Percentiles rank a stretch among this genome's conserved stretches.
Evolutionary conservation across 306 rosid genomes (phyloP).

Genomic region (Sphenostylis stenocarpa): DNA sequence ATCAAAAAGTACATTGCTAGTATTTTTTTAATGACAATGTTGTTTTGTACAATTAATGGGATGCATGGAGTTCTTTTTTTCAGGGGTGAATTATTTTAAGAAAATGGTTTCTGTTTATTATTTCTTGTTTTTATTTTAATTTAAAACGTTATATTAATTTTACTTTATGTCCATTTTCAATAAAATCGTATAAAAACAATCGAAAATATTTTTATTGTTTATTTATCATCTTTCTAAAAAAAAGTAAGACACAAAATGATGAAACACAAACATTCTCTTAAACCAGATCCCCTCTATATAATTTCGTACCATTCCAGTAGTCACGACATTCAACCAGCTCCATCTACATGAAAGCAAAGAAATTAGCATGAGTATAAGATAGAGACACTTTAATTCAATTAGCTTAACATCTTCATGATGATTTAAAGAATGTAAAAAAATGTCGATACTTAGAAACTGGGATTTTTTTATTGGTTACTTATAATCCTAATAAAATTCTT

Average conservation of each 20-base stretch:
- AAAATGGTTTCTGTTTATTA: too few species aligned
- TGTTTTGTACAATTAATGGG: too few species aligned
- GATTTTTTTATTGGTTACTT: background rate
- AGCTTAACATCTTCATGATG: background rate
- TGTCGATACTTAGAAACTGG: background rate
- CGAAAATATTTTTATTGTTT: background rate
- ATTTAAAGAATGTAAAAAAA: background rate
- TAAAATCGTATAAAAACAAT: background rate
- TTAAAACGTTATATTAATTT: background rate
- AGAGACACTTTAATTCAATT: background rate
- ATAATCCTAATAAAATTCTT: background rate
- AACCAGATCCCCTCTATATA: background rate
- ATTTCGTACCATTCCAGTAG: conserved; percentile 65
- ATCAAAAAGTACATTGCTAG: too few species aligned
- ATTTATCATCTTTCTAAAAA: background rate
- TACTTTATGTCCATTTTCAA: background rate
- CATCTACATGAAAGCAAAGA: conserved; percentile 41
- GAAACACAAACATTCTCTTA: background rate
- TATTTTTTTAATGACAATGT: too few species aligned
- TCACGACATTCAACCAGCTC: conserved; percentile 43
- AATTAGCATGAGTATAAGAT: background rate
- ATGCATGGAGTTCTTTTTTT: too few species aligned
- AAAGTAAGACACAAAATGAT: background rate
- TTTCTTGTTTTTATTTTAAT: background rate
- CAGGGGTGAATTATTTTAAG: too few species aligned